Percentiles rank a stretch among this genome's conserved stretches.
Evolutionary conservation across 306 rosid species (phyloP).

Genomic region (Glycine soja): DNA sequence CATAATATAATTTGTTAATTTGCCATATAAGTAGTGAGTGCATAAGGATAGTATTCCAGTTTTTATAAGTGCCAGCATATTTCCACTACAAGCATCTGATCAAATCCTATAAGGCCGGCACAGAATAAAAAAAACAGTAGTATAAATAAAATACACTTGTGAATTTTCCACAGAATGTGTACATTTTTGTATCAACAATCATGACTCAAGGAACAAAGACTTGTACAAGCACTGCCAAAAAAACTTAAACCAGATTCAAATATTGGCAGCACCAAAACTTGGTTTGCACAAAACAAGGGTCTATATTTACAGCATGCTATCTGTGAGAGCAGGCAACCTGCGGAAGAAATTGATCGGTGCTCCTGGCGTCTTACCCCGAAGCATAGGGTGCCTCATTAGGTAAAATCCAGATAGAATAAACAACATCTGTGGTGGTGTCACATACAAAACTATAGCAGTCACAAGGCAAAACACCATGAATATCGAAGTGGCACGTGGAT

Average conservation of each 20-base stretch:
- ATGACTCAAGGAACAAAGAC: slow-evolving; percentile 30
- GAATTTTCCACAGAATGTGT: slow-evolving; percentile 37
- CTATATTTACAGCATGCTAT: slow-evolving; percentile 67
- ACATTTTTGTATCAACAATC: slow-evolving; percentile 22
- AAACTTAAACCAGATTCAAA: not conserved
- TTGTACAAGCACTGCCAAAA: slow-evolving; percentile 46
- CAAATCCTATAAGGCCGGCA: no score
- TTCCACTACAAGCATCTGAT: no score
- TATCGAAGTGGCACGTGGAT: slow-evolving; percentile 84
- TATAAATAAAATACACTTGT: not conserved
- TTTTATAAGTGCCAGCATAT: no score
- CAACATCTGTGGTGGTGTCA: slow-evolving; percentile 68
- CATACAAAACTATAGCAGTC: slow-evolving; percentile 68
- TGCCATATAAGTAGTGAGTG: no score
- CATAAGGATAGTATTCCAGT: no score
- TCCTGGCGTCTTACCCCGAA: slow-evolving; percentile 72
- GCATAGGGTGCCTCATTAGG: slow-evolving; percentile 87
- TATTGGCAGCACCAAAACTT: slow-evolving; percentile 27
- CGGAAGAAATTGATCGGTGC: slow-evolving; percentile 83
- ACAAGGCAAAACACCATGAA: slow-evolving; percentile 71
- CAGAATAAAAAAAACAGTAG: no score
- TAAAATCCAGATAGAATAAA: slow-evolving; percentile 67
- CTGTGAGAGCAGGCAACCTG: slow-evolving; percentile 83
- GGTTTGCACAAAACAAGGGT: not conserved
- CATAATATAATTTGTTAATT: not conserved